Percentiles rank a stretch among this genome's conserved stretches.
Conservation (phyloP, 768 basidiomycete genomes). For the Boletales sp. region DNA sequence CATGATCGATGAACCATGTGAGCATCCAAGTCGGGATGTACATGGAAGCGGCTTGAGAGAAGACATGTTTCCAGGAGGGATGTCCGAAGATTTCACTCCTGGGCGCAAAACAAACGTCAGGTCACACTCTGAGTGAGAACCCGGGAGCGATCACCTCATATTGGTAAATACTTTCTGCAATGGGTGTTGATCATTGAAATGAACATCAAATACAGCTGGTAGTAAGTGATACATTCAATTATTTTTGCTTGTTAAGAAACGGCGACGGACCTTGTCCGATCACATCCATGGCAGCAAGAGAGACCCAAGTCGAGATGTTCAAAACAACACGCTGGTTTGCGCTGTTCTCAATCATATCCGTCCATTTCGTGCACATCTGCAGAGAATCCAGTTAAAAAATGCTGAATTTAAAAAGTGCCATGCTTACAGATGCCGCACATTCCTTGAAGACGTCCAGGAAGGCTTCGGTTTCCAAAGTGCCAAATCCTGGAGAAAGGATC, state of each 20-base stretch:
- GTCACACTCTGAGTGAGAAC: too few species aligned
- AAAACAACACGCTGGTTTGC: constrained; percentile 15
- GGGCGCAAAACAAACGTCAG: too few species aligned
- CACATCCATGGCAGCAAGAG: constrained; percentile 46
- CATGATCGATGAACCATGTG: background rate
- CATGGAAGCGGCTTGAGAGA: too few species aligned
- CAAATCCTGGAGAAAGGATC: constrained; percentile 55
- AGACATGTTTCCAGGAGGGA: constrained; percentile 7
- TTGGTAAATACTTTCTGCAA: too few species aligned
- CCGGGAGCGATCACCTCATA: too few species aligned
- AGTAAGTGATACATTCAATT: too few species aligned
- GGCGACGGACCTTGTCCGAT: constrained; percentile 42
- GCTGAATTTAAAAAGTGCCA: background rate
- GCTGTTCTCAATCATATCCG: constrained; percentile 11
- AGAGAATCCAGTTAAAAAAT: background rate
- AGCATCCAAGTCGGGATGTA: background rate
- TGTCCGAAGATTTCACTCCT: too few species aligned
- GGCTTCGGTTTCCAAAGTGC: constrained; percentile 46
- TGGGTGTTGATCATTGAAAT: constrained; percentile 23
- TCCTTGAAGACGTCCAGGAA: constrained; percentile 48
- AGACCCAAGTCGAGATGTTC: constrained; percentile 28
- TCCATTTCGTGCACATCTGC: constrained; percentile 27
- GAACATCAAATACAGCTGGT: constrained; percentile 48
- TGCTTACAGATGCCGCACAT: constrained; percentile 25
- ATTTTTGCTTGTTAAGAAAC: background rate